Base-by-base conservation (phyloP, 2,329 filamentous ascomycete species). In the Decorospora gaudefroyi region DNA sequence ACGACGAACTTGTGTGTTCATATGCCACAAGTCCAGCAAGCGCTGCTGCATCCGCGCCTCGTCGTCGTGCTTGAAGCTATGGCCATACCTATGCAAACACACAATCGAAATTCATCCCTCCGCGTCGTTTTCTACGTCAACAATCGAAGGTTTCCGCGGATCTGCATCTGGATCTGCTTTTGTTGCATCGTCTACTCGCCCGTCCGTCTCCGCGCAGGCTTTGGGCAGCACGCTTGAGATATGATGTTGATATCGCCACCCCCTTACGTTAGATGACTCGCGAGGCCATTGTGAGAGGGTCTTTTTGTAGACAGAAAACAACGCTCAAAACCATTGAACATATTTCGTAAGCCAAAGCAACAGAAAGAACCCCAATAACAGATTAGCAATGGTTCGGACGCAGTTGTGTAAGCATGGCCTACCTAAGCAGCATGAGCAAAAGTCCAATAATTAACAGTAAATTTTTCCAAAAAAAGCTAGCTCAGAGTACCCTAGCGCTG, bases 391-490 rank as follows among this genome's bases (percentile, higher is more conserved):
- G 32, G 31, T 36, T 35, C 27, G 16, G 22, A 39, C 18, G 23
- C 21, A 28, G 43, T 51, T 62, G 52, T 53, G 62, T 67, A 55
- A 67, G 63, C 64, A 62, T 62, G 26, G 42, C 34, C 44, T 62
- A 63, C n/a, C n/a, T n/a, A n/a, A n/a, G n/a, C n/a, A 65, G 56
- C 61, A 38, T 32, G 13, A 22, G 23, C 29, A 32, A 47, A 59
- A 46, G 51, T 55, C 55, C 50, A 52, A 50, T 53, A 63, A 65
- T 65, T 65, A 56, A 31, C 44, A 49, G 9, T 16, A 35, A 51
- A 48, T 36, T 17, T 33, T 13, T 26, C 19, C 31, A 46, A 35
- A 46, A 39, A 21, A 38, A 29, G 51, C 57, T 62, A 61, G 61
- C 55, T 64, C 61, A 40, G 49, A 51, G 48, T 12, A 28, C 25